A percentile compares a stretch with the other conserved stretches of the same genome.
Conservation (phyloP, 192 early-diverging fungal species). For the Dimargaris cristalligena region DNA sequence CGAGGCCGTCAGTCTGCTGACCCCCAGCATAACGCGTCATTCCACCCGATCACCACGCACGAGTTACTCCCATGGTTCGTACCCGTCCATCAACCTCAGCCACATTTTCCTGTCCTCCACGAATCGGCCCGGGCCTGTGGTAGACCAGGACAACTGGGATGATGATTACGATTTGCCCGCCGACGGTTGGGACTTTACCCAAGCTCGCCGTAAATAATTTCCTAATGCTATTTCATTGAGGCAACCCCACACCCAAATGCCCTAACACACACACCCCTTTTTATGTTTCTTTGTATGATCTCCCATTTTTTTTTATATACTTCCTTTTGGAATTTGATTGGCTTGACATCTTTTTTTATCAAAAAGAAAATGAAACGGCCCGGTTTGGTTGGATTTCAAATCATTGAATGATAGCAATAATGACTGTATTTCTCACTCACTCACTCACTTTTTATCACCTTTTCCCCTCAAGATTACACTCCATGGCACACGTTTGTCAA, state of each 20-base stretch:
- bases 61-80: background rate
- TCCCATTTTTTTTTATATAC: background rate
- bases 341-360: no score
- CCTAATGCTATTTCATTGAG: background rate
- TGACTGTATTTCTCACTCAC: no score
- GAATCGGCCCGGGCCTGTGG: background rate
- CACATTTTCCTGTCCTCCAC: background rate
- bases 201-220: background rate
- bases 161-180: conserved; percentile 1
- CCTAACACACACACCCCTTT: background rate
- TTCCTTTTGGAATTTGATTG: no score
- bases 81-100: background rate
- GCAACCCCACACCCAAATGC: background rate
- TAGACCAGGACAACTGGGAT: conserved; percentile 6
- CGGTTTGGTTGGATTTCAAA: no score
- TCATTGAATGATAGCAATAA: no score
- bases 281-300: background rate
- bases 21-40: background rate
- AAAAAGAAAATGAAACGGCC: no score
- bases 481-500: no score
- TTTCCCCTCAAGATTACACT: no score
- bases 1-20: background rate
- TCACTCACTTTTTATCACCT: no score
- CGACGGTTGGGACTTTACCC: background rate
- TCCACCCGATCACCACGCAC: background rate